A percentile compares a stretch with the other conserved stretches of the same genome.
phyloP scores from a whole-genome alignment of 2,329 filamentous ascomycete species.

The Aspergillus pseudotamarii region DNA sequence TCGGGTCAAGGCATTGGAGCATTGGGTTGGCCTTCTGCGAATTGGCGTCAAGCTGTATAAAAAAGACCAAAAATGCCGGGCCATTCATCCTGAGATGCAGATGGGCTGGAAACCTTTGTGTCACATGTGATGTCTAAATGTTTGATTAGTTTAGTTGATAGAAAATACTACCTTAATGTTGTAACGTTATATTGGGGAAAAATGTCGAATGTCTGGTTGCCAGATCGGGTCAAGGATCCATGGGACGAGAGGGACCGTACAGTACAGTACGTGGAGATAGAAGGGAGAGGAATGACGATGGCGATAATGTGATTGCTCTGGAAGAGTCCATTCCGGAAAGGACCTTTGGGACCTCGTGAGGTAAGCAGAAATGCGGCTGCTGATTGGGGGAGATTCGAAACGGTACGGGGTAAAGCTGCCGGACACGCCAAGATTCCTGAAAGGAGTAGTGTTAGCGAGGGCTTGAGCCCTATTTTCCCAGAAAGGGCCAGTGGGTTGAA shows the following conservation, averaged over 20 bases:
- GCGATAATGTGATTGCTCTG: slow-evolving; percentile 5
- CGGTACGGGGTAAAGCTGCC: slow-evolving; percentile 2
- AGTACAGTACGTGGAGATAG: neutral
- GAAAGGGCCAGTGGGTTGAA: slow-evolving; percentile 30
- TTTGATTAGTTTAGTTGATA: neutral
- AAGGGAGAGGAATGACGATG: neutral
- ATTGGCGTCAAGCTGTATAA: slow-evolving; percentile 1
- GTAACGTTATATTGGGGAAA: neutral
- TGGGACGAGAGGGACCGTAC: neutral
- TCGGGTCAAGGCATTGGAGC: slow-evolving; percentile 8
- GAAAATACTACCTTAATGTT: neutral
- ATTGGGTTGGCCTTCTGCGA: slow-evolving; percentile 1
- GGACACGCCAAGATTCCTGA: slow-evolving; percentile 14
- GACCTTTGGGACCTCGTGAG: slow-evolving; percentile 1
- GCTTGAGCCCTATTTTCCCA: slow-evolving; percentile 39
- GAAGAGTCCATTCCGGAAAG: neutral
- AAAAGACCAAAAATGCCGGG: neutral
- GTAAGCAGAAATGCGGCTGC: neutral
- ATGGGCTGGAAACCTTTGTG: slow-evolving; percentile 10
- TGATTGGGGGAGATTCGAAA: slow-evolving; percentile 6
- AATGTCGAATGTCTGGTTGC: neutral
- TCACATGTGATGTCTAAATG: neutral
- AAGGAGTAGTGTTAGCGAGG: slow-evolving; percentile 41
- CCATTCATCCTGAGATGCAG: slow-evolving; percentile 1
- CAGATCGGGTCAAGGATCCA: neutral